A percentile compares a stretch with the other conserved stretches of the same genome.
phyloP scores from a whole-genome alignment of 1,139 yeast genomes.

The Saccharomyces hybrid region DNA sequence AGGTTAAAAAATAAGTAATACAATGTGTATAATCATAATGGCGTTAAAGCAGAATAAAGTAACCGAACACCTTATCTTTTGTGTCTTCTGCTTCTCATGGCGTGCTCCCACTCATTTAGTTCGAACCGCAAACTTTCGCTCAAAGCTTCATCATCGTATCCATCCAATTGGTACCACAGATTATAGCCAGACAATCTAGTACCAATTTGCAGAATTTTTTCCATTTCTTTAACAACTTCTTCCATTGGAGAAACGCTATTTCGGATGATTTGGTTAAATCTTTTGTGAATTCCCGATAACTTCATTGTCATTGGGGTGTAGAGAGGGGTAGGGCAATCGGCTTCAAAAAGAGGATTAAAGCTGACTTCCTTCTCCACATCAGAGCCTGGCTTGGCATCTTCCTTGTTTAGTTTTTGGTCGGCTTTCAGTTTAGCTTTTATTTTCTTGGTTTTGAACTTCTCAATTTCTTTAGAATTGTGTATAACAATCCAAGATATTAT shows the following conservation, averaged over 20 bases:
- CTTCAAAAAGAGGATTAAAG: slow-evolving; percentile 16
- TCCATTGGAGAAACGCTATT: slow-evolving; percentile 58
- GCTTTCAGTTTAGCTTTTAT: slow-evolving; percentile 10
- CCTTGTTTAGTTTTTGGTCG: slow-evolving; percentile 12
- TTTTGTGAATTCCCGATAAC: slow-evolving; percentile 54
- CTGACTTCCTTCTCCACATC: slow-evolving; percentile 10
- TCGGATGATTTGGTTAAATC: slow-evolving; percentile 57
- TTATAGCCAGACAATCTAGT: slow-evolving; percentile 53
- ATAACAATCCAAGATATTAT: slow-evolving; percentile 30
- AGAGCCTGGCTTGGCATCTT: slow-evolving; percentile 12
- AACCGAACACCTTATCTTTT: slow-evolving; percentile 20
- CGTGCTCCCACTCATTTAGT: slow-evolving; percentile 34
- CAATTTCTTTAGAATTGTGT: slow-evolving; percentile 26
- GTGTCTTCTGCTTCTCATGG: slow-evolving; percentile 34
- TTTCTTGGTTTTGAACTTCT: slow-evolving; percentile 20
- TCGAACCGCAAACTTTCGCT: slow-evolving; percentile 35
- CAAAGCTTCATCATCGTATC: slow-evolving; percentile 53
- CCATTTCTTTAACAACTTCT: slow-evolving; percentile 56
- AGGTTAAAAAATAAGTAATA: not conserved
- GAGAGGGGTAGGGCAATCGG: slow-evolving; percentile 36
- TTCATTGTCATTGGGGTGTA: slow-evolving; percentile 62
- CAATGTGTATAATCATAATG: not conserved
- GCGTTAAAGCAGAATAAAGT: not conserved
- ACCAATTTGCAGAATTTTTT: slow-evolving; percentile 53
- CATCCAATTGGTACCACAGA: slow-evolving; percentile 83